Evolutionary conservation across 2,329 filamentous ascomycete genomes (phyloP).

Genomic region (Fusarium veterinarium): DNA sequence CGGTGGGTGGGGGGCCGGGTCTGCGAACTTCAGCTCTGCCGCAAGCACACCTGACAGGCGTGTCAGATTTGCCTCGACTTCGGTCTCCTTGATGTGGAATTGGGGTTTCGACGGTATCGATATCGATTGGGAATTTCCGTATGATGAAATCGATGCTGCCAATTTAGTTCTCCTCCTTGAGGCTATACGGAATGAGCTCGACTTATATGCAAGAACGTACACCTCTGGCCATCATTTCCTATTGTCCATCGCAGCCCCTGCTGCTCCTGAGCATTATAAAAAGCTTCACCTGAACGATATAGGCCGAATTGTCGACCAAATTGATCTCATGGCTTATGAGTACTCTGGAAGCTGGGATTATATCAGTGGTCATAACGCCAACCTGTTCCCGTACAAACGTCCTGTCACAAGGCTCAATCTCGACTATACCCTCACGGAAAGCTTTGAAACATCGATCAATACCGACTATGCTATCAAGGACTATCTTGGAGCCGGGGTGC

Average conservation of each 20-base stretch:
- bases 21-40: constrained; percentile 26
- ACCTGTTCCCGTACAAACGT: constrained; percentile 54
- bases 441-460: background rate
- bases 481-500: constrained; percentile 23
- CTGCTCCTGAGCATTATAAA: constrained; percentile 18
- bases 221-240: constrained; percentile 16
- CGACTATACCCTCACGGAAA: constrained; percentile 12
- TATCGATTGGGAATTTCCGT: constrained; percentile 33
- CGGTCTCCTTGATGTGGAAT: constrained; percentile 31
- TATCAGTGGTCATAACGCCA: constrained; percentile 38
- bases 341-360: constrained; percentile 43
- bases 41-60: constrained; percentile 23
- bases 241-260: constrained; percentile 28
- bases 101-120: constrained; percentile 36
- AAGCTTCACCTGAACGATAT: constrained; percentile 24
- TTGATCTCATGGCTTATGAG: constrained; percentile 37
- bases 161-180: constrained; percentile 31
- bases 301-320: constrained; percentile 17
- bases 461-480: constrained; percentile 17
- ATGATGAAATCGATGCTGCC: constrained; percentile 14
- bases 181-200: constrained; percentile 26
- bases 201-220: constrained; percentile 10
- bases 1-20: constrained; percentile 30
- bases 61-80: constrained; percentile 24
- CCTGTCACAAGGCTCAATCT: constrained; percentile 13